These are phyloP conservation scores for Myxozyma neotropica DNA, from an alignment of 805 yeast species.

Conservation along the genomic window DNA sequence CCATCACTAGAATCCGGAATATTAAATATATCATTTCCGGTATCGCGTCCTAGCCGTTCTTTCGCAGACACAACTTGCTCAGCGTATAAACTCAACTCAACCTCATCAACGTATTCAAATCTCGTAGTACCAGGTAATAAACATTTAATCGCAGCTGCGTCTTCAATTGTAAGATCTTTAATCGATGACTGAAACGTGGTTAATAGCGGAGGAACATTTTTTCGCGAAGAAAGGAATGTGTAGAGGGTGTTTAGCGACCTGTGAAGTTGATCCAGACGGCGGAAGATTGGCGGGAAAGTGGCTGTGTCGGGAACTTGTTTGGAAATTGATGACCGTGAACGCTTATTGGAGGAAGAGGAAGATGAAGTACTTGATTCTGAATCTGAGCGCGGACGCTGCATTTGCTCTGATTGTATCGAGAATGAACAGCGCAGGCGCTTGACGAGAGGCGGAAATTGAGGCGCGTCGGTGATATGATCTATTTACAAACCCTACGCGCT, in stretches of 20 bases:
- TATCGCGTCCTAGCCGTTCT: conserved; percentile 12
- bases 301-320: background rate
- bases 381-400: conserved; percentile 5
- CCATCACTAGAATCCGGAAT: background rate
- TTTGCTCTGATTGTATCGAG: background rate
- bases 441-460: too few relatives aligned
- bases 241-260: conserved; percentile 49
- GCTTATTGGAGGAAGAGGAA: background rate
- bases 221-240: conserved; percentile 63
- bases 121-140: conserved; percentile 16
- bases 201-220: conserved; percentile 61
- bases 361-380: conserved; percentile 4
- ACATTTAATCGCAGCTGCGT: conserved; percentile 22
- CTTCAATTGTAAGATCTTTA: conserved; percentile 42
- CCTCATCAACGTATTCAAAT: conserved; percentile 29
- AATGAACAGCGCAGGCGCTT: background rate
- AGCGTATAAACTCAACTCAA: conserved; percentile 25
- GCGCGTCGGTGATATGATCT: conserved; percentile 1
- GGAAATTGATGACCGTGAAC: background rate
- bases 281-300: conserved; percentile 3
- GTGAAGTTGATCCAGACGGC: conserved; percentile 5
- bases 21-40: conserved; percentile 26
- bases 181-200: conserved; percentile 56
- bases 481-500: background rate
- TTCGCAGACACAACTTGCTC: conserved; percentile 5